A percentile compares a stretch with the other conserved stretches of the same genome.
Evolutionary conservation across 2,329 filamentous ascomycete species (phyloP).

Genomic region (Colletotrichum musicola): DNA sequence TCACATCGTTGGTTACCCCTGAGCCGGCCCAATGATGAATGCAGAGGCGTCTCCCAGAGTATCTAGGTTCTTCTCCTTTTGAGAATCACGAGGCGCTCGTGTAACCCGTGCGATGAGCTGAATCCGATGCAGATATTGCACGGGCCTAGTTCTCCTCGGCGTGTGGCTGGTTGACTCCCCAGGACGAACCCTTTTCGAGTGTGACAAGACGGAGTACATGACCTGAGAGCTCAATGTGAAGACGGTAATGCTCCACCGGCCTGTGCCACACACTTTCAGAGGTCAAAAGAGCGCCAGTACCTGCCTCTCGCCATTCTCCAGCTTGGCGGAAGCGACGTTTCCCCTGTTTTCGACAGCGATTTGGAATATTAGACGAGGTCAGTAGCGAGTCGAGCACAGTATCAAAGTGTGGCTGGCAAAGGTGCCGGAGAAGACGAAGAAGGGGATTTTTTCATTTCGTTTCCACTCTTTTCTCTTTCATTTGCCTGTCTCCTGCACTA

Average conservation of each 20-base stretch:
- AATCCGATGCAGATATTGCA: background rate
- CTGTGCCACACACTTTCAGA: constrained; percentile 20
- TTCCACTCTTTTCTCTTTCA: too few relatives aligned
- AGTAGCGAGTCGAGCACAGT: background rate
- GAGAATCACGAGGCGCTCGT: background rate
- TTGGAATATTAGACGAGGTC: background rate
- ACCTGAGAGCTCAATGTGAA: constrained; percentile 21
- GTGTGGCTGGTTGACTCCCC: background rate
- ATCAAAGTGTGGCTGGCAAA: too few relatives aligned
- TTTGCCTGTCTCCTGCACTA: too few relatives aligned
- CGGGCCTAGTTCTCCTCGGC: background rate
- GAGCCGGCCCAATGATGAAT: background rate
- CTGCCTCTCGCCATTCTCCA: background rate
- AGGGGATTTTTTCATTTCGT: too few relatives aligned
- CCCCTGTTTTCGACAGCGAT: background rate
- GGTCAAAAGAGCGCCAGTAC: background rate
- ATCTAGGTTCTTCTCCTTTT: background rate
- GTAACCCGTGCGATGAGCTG: constrained; percentile 4
- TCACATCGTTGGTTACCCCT: background rate
- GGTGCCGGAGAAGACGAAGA: too few relatives aligned
- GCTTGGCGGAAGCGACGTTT: background rate
- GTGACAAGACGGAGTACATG: constrained; percentile 13
- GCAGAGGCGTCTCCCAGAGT: background rate
- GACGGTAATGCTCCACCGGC: background rate
- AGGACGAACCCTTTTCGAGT: constrained; percentile 12